Evolutionary conservation across 1,284 basidiomycete genomes (phyloP).

Genomic region (Marasmius tenuissimus): DNA sequence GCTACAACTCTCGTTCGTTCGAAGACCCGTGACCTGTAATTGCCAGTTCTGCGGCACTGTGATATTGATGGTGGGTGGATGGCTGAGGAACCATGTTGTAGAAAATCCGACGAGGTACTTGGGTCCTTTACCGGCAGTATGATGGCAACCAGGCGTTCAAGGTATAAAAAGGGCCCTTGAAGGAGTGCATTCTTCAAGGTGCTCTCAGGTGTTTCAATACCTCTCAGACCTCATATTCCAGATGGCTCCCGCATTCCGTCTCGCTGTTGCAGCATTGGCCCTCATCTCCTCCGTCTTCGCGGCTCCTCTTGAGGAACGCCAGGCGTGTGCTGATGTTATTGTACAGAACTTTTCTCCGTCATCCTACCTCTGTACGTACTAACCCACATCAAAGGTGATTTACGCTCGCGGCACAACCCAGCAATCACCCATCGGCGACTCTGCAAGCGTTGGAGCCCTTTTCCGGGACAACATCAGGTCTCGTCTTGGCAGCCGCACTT

Average conservation of each 20-base stretch:
- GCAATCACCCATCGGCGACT: constrained; percentile 22
- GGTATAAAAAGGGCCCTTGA: neutral
- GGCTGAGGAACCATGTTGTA: too few relatives aligned
- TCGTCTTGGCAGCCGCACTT: constrained; percentile 22
- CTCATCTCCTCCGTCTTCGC: neutral
- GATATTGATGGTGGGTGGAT: too few relatives aligned
- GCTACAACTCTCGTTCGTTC: too few relatives aligned
- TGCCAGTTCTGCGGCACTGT: too few relatives aligned
- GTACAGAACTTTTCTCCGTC: neutral
- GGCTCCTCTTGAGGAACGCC: neutral
- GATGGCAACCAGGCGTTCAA: too few relatives aligned
- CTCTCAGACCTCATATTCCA: neutral
- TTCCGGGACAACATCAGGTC: constrained; percentile 26
- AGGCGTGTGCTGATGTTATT: constrained; percentile 1
- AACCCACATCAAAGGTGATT: constrained; percentile 15
- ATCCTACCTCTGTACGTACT: neutral
- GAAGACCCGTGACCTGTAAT: too few relatives aligned
- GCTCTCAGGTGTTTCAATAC: neutral
- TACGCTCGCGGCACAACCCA: constrained; percentile 33
- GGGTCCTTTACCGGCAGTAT: too few relatives aligned
- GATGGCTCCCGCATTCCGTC: neutral
- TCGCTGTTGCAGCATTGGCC: neutral
- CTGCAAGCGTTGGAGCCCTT: constrained; percentile 28
- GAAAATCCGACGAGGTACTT: too few relatives aligned
- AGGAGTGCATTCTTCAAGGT: neutral